A percentile compares a stretch with the other conserved stretches of the same genome.
phyloP scores from a whole-genome alignment of 2,329 filamentous ascomycete genomes.

The Metarhizium brunneum region DNA sequence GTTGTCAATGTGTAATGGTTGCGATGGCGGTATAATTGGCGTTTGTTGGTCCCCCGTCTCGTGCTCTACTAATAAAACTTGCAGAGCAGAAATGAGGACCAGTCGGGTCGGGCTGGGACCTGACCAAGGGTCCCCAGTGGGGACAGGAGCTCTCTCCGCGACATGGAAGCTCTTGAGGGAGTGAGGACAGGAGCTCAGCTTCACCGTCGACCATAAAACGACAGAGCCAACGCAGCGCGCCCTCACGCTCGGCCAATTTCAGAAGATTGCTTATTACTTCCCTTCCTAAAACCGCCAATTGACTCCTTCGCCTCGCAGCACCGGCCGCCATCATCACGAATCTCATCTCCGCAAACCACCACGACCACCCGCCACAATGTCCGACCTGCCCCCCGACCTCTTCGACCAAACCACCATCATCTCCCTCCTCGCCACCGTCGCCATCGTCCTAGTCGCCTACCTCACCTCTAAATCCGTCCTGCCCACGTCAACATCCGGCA shows the following conservation, averaged over 20 bases:
- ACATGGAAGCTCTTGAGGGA: neutral
- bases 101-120: too few relatives aligned
- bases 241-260: neutral
- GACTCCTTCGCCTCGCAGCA: neutral
- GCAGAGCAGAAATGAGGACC: too few relatives aligned
- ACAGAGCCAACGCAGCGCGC: neutral
- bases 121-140: too few relatives aligned
- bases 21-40: too few relatives aligned
- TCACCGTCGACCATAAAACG: too few relatives aligned
- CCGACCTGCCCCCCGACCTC: slow-evolving; percentile 39
- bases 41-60: too few relatives aligned
- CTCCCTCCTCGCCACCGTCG: slow-evolving; percentile 46
- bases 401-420: slow-evolving; percentile 52
- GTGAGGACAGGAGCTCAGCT: too few relatives aligned
- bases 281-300: neutral
- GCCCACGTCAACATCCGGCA: slow-evolving; percentile 39
- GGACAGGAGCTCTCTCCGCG: too few relatives aligned
- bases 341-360: neutral
- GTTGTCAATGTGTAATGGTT: too few relatives aligned
- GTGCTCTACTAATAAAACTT: too few relatives aligned
- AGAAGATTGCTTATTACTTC: neutral
- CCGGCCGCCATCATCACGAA: neutral
- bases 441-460: slow-evolving; percentile 42
- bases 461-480: slow-evolving; percentile 35
- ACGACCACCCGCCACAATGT: neutral